phyloP scores from a whole-genome alignment of 208 protist species.

The Blastocrithidia nonstop region DNA sequence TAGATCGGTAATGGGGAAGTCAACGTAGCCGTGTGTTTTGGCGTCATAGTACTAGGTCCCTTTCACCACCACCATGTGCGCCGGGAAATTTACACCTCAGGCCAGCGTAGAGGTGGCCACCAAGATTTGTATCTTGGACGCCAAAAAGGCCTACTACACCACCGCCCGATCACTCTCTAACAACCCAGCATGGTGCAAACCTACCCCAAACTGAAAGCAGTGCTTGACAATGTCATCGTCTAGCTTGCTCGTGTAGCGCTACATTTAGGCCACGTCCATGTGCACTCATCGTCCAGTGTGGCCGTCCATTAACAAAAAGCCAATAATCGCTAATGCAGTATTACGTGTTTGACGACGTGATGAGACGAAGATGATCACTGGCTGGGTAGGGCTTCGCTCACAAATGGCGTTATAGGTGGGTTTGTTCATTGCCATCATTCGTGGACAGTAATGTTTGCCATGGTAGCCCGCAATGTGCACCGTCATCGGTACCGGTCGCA shows the following conservation, averaged over 20 bases:
- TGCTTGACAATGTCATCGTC: conserved; percentile 88
- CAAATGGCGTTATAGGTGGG: conserved; percentile 95
- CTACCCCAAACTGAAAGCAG: conserved; percentile 97
- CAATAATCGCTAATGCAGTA: conserved; percentile 97
- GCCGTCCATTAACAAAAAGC: conserved; percentile 83
- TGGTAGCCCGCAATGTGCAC: conserved; percentile 94
- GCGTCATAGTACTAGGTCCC: conserved; percentile 99
- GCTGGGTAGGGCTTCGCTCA: conserved; percentile 88
- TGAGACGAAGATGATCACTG: conserved; percentile 98
- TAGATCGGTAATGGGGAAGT: conserved; percentile 99
- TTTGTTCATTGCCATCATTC: conserved; percentile 99
- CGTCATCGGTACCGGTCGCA: conserved; percentile 96
- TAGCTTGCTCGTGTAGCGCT: conserved; percentile 40
- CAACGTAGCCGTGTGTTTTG: conserved; percentile 93
- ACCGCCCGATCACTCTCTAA: conserved; percentile 70
- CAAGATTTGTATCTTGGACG: conserved; percentile 93
- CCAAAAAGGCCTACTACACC: conserved; percentile 91
- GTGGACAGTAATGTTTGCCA: conserved; percentile 96
- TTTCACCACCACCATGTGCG: conserved; percentile 99
- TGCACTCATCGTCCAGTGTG: conserved; percentile 89
- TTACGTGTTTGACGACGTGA: conserved; percentile 96
- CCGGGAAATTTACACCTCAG: conserved; percentile 99
- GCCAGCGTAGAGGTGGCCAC: conserved; percentile 98
- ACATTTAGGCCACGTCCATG: conserved; percentile 82
- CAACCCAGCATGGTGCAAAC: conserved; percentile 98